phyloP scores from a whole-genome alignment of 1,139 yeast species.

The Pichia sp. region DNA sequence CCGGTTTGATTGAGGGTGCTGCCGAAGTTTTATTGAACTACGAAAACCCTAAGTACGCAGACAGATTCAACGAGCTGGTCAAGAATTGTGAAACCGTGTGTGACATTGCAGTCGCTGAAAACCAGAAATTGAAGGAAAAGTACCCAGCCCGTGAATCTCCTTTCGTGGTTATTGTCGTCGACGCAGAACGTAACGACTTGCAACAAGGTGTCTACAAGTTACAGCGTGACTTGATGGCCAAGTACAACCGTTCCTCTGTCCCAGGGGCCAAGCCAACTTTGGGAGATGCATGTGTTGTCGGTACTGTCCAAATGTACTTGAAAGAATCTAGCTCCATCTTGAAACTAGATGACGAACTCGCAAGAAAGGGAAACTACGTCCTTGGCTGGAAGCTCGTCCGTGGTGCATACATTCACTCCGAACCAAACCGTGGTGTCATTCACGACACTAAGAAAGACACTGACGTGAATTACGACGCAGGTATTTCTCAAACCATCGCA shows the following conservation, averaged over 20 bases:
- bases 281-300: constrained; percentile 66
- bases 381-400: constrained; percentile 91
- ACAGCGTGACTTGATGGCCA: constrained; percentile 75
- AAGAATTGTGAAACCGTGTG: constrained; percentile 59
- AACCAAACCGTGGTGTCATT: constrained; percentile 67
- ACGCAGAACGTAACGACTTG: constrained; percentile 85
- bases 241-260: constrained; percentile 54
- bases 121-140: constrained; percentile 40
- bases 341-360: constrained; percentile 59
- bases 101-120: constrained; percentile 53
- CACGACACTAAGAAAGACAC: constrained; percentile 73
- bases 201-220: constrained; percentile 90
- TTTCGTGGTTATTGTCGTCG: constrained; percentile 80
- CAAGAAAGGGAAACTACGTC: constrained; percentile 59
- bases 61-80: constrained; percentile 57
- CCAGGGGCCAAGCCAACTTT: constrained; percentile 9
- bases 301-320: constrained; percentile 91
- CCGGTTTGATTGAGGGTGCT: constrained; percentile 79
- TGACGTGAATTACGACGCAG: constrained; percentile 66
- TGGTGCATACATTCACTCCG: constrained; percentile 95
- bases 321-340: constrained; percentile 64
- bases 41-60: constrained; percentile 45
- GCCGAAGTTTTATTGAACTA: constrained; percentile 67
- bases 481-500: constrained; percentile 60
- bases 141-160: constrained; percentile 74